Base-by-base conservation (phyloP, 768 basidiomycete species). In the Kockovaella imperatae region DNA sequence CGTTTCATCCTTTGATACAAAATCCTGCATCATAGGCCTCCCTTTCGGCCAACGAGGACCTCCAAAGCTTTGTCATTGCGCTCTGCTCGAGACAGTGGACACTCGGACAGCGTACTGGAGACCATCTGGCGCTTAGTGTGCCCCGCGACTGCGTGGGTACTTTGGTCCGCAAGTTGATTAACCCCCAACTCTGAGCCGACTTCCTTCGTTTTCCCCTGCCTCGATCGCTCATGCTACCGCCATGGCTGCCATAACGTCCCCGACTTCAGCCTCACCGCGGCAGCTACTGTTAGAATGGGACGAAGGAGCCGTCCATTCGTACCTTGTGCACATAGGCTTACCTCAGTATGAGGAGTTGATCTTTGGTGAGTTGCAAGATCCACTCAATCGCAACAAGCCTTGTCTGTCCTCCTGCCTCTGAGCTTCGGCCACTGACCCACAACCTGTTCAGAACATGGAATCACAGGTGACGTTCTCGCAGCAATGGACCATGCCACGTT, bases 391-490 rank as follows among this genome's bases (percentile, higher is more conserved):
- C 25, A 28, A 24, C 24, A 14, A 32, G 31, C 57, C 51, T 58
- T 45, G 46, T 29, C 35, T 31, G 32, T 45, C 24, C 14, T n/a
- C 29, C 32, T 35, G 42, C 30, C 29, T 3, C 25, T 21, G 2
- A 40, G 14, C 18, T 31, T 34, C 21, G 5, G 5, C n/a, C n/a
- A 40, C 5, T 2, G 21, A 29, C 4, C 31, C 7, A 35, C 20
- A 56, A n/a, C n/a, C n/a, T n/a, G n/a, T n/a, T 11, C 65, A 93
- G 93, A 90, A 67, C 86, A 99, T 70, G 84, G 80, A 54, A 87
- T 99, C 56, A 83, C 84, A 15, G 95, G 95, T 47, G 90, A 96
- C 54, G 81, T 87, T 1, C 78, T 99, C 5, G 81, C 84, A 54
- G 75, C 85, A 60, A 77, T 96, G 40, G 85, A 89, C 67, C 77